Conservation (phyloP, 805 yeast genomes). For the Lachancea mirantina region DNA sequence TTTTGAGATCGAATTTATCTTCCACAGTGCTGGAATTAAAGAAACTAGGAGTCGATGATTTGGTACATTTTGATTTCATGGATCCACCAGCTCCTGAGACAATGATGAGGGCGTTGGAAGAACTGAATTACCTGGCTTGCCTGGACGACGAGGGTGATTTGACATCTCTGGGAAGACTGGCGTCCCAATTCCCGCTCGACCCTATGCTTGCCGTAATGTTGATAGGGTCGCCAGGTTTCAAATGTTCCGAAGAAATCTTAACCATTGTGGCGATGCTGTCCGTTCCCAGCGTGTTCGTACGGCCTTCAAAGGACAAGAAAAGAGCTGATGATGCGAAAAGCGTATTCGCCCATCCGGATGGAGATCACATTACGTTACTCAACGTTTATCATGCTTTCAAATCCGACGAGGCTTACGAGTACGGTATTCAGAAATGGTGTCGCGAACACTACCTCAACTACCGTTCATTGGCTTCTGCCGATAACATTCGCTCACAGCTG, state of each 20-base stretch:
- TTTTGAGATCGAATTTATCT: constrained; percentile 81
- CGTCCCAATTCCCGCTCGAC: constrained; percentile 90
- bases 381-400: constrained; percentile 84
- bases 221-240: constrained; percentile 76
- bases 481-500: constrained; percentile 77
- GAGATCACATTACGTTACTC: constrained; percentile 86
- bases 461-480: constrained; percentile 80
- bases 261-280: constrained; percentile 85
- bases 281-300: constrained; percentile 89
- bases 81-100: constrained; percentile 99
- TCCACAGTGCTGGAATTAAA: constrained; percentile 89
- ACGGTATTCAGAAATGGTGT: constrained; percentile 78
- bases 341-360: constrained; percentile 85
- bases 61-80: constrained; percentile 97
- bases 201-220: constrained; percentile 93
- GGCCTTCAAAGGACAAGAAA: constrained; percentile 83
- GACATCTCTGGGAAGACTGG: constrained; percentile 82
- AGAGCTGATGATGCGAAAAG: constrained; percentile 88
- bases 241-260: constrained; percentile 83
- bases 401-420: constrained; percentile 60
- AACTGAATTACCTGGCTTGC: constrained; percentile 82
- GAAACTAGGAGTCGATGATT: constrained; percentile 89
- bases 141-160: constrained; percentile 86
- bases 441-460: constrained; percentile 80
- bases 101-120: constrained; percentile 98